phyloP scores from a whole-genome alignment of 106 monocot genomes.

The Allium fistulosum region DNA sequence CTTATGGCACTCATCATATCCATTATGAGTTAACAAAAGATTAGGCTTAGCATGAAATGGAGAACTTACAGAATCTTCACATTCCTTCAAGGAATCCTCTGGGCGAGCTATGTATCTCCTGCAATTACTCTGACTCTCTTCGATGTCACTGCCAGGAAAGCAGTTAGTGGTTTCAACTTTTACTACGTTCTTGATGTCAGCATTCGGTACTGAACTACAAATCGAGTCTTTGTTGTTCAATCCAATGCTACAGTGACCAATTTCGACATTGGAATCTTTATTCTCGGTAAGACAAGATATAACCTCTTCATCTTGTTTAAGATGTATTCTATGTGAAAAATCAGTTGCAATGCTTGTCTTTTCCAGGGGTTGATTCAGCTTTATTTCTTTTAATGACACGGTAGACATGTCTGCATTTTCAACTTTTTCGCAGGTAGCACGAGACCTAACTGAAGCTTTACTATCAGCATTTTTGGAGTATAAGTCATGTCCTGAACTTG shows the following conservation, averaged over 20 bases:
- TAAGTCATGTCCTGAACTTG: slow-evolving; percentile 36
- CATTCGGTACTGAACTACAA: slow-evolving; percentile 13
- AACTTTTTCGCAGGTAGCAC: slow-evolving; percentile 26
- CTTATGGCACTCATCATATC: neutral
- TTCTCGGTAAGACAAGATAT: slow-evolving; percentile 32
- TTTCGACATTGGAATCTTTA: slow-evolving; percentile 21
- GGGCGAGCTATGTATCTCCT: neutral
- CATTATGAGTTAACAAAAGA: neutral
- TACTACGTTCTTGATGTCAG: neutral
- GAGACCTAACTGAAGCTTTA: slow-evolving; percentile 21
- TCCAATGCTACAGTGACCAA: slow-evolving; percentile 3
- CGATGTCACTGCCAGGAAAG: neutral
- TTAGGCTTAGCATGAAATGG: slow-evolving; percentile 9
- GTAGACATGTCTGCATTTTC: slow-evolving; percentile 47
- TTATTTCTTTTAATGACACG: slow-evolving; percentile 12
- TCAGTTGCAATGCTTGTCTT: slow-evolving; percentile 3
- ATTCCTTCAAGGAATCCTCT: slow-evolving; percentile 8
- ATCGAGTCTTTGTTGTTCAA: slow-evolving; percentile 11
- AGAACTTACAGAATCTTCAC: slow-evolving; percentile 8
- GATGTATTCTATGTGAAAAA: neutral
- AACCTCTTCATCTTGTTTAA: slow-evolving; percentile 15
- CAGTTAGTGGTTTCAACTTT: neutral
- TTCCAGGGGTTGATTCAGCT: slow-evolving; percentile 2
- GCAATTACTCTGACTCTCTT: neutral
- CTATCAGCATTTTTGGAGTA: slow-evolving; percentile 43